These are phyloP conservation scores for Pseudohalonectria lignicola DNA, from an alignment of 2,329 filamentous ascomycete genomes.

Conservation along the genomic window DNA sequence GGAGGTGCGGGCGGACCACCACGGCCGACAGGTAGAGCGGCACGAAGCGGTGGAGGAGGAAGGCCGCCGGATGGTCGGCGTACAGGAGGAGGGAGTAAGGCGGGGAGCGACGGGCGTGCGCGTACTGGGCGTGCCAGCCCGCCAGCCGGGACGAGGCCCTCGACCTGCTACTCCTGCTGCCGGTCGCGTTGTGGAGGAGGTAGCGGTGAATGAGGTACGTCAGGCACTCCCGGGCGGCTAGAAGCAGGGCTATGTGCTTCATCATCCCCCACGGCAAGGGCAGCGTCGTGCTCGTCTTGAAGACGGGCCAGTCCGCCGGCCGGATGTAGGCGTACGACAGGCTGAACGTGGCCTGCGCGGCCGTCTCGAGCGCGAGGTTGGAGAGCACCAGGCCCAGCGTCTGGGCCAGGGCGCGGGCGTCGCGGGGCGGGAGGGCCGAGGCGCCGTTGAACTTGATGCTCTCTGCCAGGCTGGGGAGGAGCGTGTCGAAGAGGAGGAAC, in stretches of 20 bases:
- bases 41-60: slow-evolving; percentile 51
- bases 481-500: slow-evolving; percentile 62
- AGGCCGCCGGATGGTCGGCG: slow-evolving; percentile 57
- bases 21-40: slow-evolving; percentile 56
- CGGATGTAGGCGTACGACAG: slow-evolving; percentile 20
- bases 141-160: slow-evolving; percentile 24
- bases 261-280: slow-evolving; percentile 42
- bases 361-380: slow-evolving; percentile 33
- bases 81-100: slow-evolving; percentile 52
- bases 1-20: slow-evolving; percentile 55
- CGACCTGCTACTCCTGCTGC: slow-evolving; percentile 10
- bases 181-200: slow-evolving; percentile 31
- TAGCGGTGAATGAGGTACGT: slow-evolving; percentile 67
- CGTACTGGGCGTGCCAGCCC: slow-evolving; percentile 18
- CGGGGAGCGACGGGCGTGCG: slow-evolving; percentile 43
- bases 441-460: slow-evolving; percentile 57
- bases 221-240: slow-evolving; percentile 41
- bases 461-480: slow-evolving; percentile 57
- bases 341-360: slow-evolving; percentile 29
- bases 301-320: slow-evolving; percentile 24
- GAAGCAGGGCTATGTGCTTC: slow-evolving; percentile 33
- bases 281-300: slow-evolving; percentile 34
- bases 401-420: slow-evolving; percentile 20
- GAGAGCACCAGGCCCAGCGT: slow-evolving; percentile 27
- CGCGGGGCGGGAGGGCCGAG: slow-evolving; percentile 34